phyloP scores from a whole-genome alignment of 371 early-diverging fungal genomes.

The Sporodiniella umbellata region DNA sequence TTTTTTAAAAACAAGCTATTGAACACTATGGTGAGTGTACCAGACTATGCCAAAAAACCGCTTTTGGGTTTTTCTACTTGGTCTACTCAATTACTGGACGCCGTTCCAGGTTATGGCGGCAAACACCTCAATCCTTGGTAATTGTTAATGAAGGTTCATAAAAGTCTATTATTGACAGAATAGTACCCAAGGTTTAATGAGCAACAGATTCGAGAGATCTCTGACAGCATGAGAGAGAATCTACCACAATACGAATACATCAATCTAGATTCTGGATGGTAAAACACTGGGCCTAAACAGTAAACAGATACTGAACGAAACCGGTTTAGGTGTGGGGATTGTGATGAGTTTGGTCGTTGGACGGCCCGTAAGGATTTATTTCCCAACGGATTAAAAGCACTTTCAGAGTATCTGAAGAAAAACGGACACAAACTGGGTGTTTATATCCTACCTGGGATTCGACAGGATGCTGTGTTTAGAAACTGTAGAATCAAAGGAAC shows the following conservation, averaged over 20 bases:
- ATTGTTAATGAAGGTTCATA: no score
- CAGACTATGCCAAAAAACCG: constrained; percentile 33
- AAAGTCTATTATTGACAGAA: no score
- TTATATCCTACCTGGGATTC: constrained; percentile 44
- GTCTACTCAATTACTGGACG: constrained; percentile 43
- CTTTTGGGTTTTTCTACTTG: constrained; percentile 45
- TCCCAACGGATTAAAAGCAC: constrained; percentile 29
- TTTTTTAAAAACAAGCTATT: no score
- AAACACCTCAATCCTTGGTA: constrained; percentile 20
- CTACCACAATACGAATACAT: constrained; percentile 44
- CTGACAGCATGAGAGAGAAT: constrained; percentile 33
- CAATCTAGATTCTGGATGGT: constrained; percentile 49
- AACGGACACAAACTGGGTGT: constrained; percentile 44
- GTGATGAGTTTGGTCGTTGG: constrained; percentile 44
- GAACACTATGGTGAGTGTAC: no score
- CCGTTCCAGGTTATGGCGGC: constrained; percentile 44
- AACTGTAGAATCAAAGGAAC: constrained; percentile 24
- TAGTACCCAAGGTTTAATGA: constrained; percentile 48
- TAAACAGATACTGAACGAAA: no score
- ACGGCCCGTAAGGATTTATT: constrained; percentile 31
- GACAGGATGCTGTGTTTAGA: constrained; percentile 27
- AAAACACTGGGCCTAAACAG: no score
- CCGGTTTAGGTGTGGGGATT: constrained; percentile 37
- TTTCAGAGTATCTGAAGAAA: constrained; percentile 24
- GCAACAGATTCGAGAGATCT: constrained; percentile 25